Base-by-base conservation (phyloP, 2,329 filamentous ascomycete species). In the Diaporthe sp. region DNA sequence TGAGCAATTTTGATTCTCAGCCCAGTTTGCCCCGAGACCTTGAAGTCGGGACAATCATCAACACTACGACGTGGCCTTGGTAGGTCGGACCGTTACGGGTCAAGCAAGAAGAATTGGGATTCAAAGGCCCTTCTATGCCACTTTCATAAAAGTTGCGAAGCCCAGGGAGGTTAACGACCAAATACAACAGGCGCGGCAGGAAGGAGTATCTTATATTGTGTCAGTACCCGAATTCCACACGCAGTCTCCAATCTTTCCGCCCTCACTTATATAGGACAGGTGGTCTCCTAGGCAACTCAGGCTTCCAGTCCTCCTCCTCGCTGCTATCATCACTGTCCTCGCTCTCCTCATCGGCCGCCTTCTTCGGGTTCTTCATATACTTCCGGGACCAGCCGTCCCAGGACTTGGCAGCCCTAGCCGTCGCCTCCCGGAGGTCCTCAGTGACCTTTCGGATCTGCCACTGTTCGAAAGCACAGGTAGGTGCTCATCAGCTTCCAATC, bases 391-490 rank as follows among this genome's bases (percentile, higher is more conserved):
- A 61, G 32, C 58, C 5, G n/a, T 42, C 53, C 63, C 63, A 70
- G 4, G 63, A 69, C 53, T 70, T 70, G 9, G 63, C 63, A 39
- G 63, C 71, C 44, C 50, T 73, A 4, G 3, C 10, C 17, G 56
- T 58, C 63, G 63, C 71, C 4, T 30, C 63, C 27, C 53, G 22
- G 12, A 61, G 47, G 53, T 61, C 63, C 4, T 69, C 63, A 10
- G 71, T 72, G 27, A 58, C 47, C 63, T 61, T 51, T 4, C 53
- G 63, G 51, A 70, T 70, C 71, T 70, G 63, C 71, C 71, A 73
- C 51, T 68, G n/a, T 27, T 32, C 39, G 3, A 10, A 47, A 61
- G 35, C n/a, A 39, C n/a, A 61, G 2, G 15, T 19, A n/a, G n/a
- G n/a, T n/a, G n/a, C 30, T 27, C 9, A 4, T 37, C 4, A 68